phyloP scores from a whole-genome alignment of 202 grass and related monocot genomes.

The Thinopyrum obtusiflorum region DNA sequence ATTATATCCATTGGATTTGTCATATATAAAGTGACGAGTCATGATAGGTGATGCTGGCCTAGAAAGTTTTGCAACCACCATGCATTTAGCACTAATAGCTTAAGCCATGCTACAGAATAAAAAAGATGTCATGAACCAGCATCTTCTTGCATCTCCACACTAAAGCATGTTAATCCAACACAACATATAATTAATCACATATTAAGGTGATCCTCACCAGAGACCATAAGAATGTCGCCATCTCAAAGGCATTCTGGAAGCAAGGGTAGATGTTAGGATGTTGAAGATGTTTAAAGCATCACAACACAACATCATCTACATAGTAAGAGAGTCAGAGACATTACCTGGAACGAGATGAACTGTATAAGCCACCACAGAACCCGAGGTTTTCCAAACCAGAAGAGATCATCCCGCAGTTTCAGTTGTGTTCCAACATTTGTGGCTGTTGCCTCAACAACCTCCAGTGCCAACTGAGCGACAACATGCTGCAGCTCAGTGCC shows the following conservation, averaged over 20 bases:
- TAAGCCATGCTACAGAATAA: not conserved
- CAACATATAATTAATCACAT: not conserved
- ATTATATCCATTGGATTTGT: not conserved
- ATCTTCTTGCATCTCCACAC: not conserved
- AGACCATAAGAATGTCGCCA: conserved; percentile 97
- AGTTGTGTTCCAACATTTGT: conserved; percentile 73
- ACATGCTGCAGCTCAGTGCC: conserved; percentile 90
- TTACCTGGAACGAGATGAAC: conserved; percentile 98
- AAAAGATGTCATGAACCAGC: not conserved
- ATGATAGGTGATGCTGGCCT: not conserved
- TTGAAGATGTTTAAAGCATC: conserved; percentile 17
- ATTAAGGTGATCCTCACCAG: conserved; percentile 56
- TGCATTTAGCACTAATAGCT: conserved; percentile 6
- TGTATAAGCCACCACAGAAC: conserved; percentile 95
- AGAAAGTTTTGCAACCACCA: not conserved
- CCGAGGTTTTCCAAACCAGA: conserved; percentile 93
- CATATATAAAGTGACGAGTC: not conserved
- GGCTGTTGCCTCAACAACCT: conserved; percentile 67
- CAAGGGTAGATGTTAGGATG: conserved; percentile 22
- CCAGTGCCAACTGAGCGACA: conserved; percentile 74
- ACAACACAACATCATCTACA: not conserved
- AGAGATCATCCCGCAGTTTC: conserved; percentile 89
- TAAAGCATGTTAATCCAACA: conserved; percentile 11
- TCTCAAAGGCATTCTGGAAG: conserved; percentile 96
- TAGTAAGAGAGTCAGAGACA: not conserved